Percentiles rank a stretch among this genome's conserved stretches.
Evolutionary conservation across 1,139 yeast genomes (phyloP).

Genomic region (Pichia sp.): DNA sequence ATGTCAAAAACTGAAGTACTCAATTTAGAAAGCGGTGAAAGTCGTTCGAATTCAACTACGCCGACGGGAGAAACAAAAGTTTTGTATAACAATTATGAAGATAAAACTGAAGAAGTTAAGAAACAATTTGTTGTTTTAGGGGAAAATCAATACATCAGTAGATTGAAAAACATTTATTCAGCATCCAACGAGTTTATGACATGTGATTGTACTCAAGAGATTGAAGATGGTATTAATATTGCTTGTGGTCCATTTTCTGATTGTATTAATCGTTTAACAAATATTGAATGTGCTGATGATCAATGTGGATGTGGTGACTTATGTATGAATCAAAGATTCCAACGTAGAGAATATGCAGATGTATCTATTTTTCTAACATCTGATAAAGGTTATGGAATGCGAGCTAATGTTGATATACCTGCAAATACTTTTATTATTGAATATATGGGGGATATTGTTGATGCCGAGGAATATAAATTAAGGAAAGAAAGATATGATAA

Average conservation of each 20-base stretch:
- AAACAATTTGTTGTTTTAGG: conserved; percentile 48
- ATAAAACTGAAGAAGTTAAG: conserved; percentile 69
- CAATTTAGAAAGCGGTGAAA: conserved; percentile 1
- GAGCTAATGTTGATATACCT: conserved; percentile 56
- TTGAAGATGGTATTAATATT: conserved; percentile 38
- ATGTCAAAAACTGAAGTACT: not conserved
- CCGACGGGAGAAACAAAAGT: conserved; percentile 17
- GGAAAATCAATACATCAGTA: conserved; percentile 51
- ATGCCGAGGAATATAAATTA: conserved; percentile 61
- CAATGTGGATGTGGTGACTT: conserved; percentile 66
- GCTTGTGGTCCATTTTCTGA: conserved; percentile 87
- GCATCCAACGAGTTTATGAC: conserved; percentile 52
- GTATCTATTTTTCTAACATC: conserved; percentile 78
- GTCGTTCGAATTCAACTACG: conserved; percentile 16
- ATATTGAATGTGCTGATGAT: conserved; percentile 84
- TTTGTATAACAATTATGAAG: conserved; percentile 44
- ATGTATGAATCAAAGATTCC: conserved; percentile 88
- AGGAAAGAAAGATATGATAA: conserved; percentile 72
- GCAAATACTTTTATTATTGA: conserved; percentile 75
- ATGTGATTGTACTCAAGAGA: conserved; percentile 70
- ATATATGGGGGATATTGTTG: conserved; percentile 90
- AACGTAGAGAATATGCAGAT: conserved; percentile 60
- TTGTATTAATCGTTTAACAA: conserved; percentile 87
- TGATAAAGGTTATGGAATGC: conserved; percentile 81
- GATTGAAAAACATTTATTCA: conserved; percentile 23